Conservation (phyloP, 768 basidiomycete genomes). For the Mycena amicta region DNA sequence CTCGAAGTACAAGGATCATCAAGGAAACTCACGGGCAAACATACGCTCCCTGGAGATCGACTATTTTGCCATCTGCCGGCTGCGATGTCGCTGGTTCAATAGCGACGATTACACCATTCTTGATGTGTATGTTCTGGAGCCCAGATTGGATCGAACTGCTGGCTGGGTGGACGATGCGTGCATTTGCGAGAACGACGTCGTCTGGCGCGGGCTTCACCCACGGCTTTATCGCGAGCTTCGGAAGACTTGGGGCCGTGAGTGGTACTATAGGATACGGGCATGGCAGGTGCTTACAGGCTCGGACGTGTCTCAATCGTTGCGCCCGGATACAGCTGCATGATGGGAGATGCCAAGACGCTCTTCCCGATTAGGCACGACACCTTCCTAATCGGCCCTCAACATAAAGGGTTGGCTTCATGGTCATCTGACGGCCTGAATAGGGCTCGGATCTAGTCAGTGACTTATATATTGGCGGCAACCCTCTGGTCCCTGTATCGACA, state of each 20-base stretch:
- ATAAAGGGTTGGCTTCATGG: too few species aligned
- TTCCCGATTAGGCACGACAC: not conserved
- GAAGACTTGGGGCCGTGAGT: too few species aligned
- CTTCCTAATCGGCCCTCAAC: not conserved
- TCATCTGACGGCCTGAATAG: too few species aligned
- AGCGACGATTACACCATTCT: constrained; percentile 31
- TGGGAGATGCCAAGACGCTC: not conserved
- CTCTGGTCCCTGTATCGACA: too few species aligned
- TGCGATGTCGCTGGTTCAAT: constrained; percentile 14
- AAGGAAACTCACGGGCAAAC: constrained; percentile 41
- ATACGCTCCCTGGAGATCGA: constrained; percentile 39
- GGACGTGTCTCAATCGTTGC: constrained; percentile 22
- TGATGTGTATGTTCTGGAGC: constrained; percentile 29
- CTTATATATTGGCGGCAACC: too few species aligned
- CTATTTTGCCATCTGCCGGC: constrained; percentile 9
- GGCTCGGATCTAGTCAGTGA: not conserved
- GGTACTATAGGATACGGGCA: too few species aligned
- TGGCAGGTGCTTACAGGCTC: constrained; percentile 18
- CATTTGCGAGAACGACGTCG: constrained; percentile 34
- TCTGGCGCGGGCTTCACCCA: constrained; percentile 32
- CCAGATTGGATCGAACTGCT: constrained; percentile 27
- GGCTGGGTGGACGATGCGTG: constrained; percentile 35
- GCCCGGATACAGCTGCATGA: constrained; percentile 7
- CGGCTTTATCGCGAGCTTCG: constrained; percentile 37
- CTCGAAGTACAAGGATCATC: too few species aligned